Conservation (phyloP, 2,329 filamentous ascomycete genomes). For the Alternaria sp. region DNA sequence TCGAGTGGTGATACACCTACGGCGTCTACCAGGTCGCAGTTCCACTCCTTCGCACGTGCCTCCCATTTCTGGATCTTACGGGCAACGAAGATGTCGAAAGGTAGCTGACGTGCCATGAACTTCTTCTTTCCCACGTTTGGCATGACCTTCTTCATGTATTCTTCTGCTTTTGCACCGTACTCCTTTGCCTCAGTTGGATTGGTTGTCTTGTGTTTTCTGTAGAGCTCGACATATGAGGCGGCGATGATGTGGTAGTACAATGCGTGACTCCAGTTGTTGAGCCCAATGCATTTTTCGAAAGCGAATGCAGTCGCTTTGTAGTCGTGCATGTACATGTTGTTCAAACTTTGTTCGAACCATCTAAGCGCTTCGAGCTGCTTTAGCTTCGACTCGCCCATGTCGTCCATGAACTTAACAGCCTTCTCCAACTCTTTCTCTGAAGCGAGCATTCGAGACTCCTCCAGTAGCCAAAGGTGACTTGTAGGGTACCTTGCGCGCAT, state of each 20-base stretch:
- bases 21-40: slow-evolving; percentile 75
- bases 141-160: slow-evolving; percentile 76
- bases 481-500: slow-evolving; percentile 84
- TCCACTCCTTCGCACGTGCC: slow-evolving; percentile 72
- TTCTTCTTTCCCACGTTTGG: slow-evolving; percentile 82
- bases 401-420: slow-evolving; percentile 72
- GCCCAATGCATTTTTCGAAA: slow-evolving; percentile 66
- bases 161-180: slow-evolving; percentile 64
- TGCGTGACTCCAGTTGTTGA: slow-evolving; percentile 88
- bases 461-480: slow-evolving; percentile 84
- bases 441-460: slow-evolving; percentile 81
- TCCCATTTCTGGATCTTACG: slow-evolving; percentile 93
- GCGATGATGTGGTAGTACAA: slow-evolving; percentile 92
- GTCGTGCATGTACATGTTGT: slow-evolving; percentile 79
- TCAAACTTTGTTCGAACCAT: slow-evolving; percentile 83
- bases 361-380: slow-evolving; percentile 88
- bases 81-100: slow-evolving; percentile 85
- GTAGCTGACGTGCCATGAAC: slow-evolving; percentile 88
- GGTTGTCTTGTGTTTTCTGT: slow-evolving; percentile 66
- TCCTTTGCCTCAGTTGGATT: slow-evolving; percentile 55
- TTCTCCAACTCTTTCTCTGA: slow-evolving; percentile 71
- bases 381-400: slow-evolving; percentile 73
- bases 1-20: slow-evolving; percentile 81
- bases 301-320: slow-evolving; percentile 77
- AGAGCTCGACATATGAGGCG: slow-evolving; percentile 79